phyloP scores from a whole-genome alignment of 139 green algal genomes.

The Eudorina sp. region DNA sequence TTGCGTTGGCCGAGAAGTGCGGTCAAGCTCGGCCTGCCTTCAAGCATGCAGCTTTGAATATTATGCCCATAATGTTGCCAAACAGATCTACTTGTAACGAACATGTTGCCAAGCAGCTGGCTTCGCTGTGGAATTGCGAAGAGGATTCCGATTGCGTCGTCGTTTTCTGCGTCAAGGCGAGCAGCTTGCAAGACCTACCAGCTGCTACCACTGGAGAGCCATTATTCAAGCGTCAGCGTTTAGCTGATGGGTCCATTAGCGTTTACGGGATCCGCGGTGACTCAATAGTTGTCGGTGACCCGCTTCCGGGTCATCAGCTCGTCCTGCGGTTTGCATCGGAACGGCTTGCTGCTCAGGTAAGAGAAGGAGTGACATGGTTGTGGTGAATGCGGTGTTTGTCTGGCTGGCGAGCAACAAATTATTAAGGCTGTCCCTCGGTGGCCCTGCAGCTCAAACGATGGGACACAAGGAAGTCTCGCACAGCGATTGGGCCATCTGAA shows the following conservation, averaged over 20 bases:
- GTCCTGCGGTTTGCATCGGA: constrained; percentile 4
- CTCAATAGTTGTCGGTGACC: neutral
- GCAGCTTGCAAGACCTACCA: neutral
- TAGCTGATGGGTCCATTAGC: neutral
- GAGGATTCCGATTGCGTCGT: constrained; percentile 8
- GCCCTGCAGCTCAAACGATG: neutral
- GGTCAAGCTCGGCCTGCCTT: no score
- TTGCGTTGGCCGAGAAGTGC: no score
- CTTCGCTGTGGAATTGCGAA: neutral
- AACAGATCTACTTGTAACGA: neutral
- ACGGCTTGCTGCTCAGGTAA: neutral
- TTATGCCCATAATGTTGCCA: neutral
- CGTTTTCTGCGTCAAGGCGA: neutral
- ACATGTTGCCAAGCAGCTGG: neutral
- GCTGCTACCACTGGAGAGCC: neutral
- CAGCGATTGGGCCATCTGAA: neutral
- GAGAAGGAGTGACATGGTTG: no score
- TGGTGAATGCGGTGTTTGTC: no score
- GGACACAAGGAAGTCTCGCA: neutral
- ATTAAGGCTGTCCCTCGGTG: no score
- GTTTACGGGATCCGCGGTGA: neutral
- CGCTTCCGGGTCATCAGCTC: neutral
- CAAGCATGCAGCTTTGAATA: no score
- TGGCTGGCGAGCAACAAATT: no score
- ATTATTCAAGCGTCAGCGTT: neutral